phyloP scores from a whole-genome alignment of 768 basidiomycete species.

The Boletus sp. region DNA sequence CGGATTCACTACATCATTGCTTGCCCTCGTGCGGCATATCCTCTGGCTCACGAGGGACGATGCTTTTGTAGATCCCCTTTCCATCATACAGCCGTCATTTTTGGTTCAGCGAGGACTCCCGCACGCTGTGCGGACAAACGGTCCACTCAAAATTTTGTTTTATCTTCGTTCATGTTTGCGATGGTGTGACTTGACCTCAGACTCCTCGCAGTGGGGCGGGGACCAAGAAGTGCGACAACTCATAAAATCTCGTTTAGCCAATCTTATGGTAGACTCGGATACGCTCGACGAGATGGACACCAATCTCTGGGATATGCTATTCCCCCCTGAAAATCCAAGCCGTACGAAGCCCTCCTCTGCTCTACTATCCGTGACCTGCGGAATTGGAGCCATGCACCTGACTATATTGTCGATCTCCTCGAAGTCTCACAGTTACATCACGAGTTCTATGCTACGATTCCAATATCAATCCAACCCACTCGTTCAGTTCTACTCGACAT shows the following conservation, averaged over 20 bases:
- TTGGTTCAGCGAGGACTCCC: conserved; percentile 75
- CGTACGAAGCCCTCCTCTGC: conserved; percentile 4
- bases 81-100: conserved; percentile 80
- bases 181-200: conserved; percentile 41
- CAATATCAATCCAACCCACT: conserved; percentile 20
- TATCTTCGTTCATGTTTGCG: conserved; percentile 57
- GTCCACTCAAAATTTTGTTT: conserved; percentile 72
- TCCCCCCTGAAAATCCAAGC: conserved; percentile 9
- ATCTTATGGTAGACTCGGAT: conserved; percentile 44
- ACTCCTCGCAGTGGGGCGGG: conserved; percentile 8
- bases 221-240: conserved; percentile 35
- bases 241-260: conserved; percentile 37
- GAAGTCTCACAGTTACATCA: conserved; percentile 22
- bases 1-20: conserved; percentile 32
- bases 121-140: conserved; percentile 61
- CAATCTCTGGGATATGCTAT: conserved; percentile 23
- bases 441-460: conserved; percentile 24
- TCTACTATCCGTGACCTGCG: conserved; percentile 13
- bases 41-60: conserved; percentile 49
- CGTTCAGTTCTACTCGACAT: conserved; percentile 7
- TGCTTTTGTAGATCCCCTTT: conserved; percentile 67
- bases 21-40: conserved; percentile 44
- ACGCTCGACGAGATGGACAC: conserved; percentile 27
- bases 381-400: conserved; percentile 17
- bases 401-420: conserved; percentile 20